Conservation (phyloP, 805 yeast genomes). For the Saturnispora diversa region DNA sequence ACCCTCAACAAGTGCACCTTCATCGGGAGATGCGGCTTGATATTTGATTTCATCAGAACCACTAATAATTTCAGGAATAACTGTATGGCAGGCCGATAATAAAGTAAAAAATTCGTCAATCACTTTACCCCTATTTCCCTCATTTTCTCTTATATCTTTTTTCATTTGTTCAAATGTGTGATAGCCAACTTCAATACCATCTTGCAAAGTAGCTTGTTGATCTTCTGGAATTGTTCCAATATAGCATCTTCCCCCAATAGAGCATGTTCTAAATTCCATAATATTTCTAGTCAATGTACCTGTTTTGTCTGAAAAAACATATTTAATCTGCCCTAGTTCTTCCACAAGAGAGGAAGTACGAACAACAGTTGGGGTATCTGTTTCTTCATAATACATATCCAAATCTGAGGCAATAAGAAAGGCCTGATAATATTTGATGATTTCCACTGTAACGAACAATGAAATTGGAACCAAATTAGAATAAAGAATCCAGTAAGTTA, state of each 20-base stretch:
- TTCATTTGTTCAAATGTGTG: constrained; percentile 61
- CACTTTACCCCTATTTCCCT: constrained; percentile 33
- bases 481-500: constrained; percentile 93
- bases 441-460: constrained; percentile 89
- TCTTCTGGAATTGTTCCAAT: constrained; percentile 90
- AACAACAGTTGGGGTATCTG: constrained; percentile 92
- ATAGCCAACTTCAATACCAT: constrained; percentile 76
- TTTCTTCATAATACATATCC: constrained; percentile 79
- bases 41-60: constrained; percentile 59
- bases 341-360: constrained; percentile 94
- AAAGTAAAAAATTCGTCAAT: constrained; percentile 76
- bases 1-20: constrained; percentile 97
- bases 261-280: constrained; percentile 92
- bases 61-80: constrained; percentile 77
- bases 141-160: constrained; percentile 30
- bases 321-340: constrained; percentile 94
- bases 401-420: constrained; percentile 88
- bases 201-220: constrained; percentile 56
- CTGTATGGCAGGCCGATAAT: constrained; percentile 92
- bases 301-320: constrained; percentile 93
- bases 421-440: constrained; percentile 93
- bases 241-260: constrained; percentile 88
- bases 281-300: constrained; percentile 94
- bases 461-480: constrained; percentile 98
- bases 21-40: constrained; percentile 99